phyloP scores from a whole-genome alignment of 208 protist species.

The Trypanosomatidae sp. region DNA sequence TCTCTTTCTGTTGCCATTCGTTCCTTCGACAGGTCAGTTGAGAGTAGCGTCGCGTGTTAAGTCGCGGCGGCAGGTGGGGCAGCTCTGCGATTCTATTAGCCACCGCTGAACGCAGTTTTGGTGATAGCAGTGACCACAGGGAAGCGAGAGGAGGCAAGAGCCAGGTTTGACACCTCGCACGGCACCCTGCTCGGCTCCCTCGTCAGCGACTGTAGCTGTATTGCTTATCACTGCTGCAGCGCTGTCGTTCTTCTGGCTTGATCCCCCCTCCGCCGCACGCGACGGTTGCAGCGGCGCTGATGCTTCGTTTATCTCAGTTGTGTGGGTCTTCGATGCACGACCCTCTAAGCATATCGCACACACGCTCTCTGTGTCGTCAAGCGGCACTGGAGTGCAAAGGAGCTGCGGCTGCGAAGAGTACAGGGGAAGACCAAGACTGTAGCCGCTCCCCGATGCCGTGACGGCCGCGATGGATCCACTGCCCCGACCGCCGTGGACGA shows the following conservation, averaged over 20 bases:
- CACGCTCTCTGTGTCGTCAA: slow-evolving; percentile 31
- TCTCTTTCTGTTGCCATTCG: too few species aligned
- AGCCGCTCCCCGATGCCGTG: background rate
- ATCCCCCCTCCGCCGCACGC: background rate
- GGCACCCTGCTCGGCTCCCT: slow-evolving; percentile 8
- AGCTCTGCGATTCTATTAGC: slow-evolving; percentile 49
- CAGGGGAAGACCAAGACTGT: slow-evolving; percentile 4
- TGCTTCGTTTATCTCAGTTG: background rate
- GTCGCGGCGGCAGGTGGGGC: slow-evolving; percentile 59
- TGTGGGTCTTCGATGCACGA: background rate
- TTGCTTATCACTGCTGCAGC: background rate
- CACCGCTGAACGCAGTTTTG: slow-evolving; percentile 72
- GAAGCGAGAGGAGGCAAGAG: slow-evolving; percentile 47
- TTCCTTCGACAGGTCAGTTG: background rate
- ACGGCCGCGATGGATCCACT: background rate
- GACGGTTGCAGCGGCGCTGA: background rate
- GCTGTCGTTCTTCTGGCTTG: background rate
- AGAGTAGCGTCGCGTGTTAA: slow-evolving; percentile 26
- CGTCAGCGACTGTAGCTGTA: background rate
- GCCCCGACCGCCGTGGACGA: slow-evolving; percentile 4
- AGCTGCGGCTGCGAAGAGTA: slow-evolving; percentile 17
- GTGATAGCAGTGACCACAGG: slow-evolving; percentile 65
- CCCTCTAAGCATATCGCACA: slow-evolving; percentile 31
- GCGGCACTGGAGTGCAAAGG: slow-evolving; percentile 21
- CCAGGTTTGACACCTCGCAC: slow-evolving; percentile 32